These are phyloP conservation scores for Beauveria sp. DNA, from an alignment of 2,329 filamentous ascomycete genomes.

Conservation along the genomic window DNA sequence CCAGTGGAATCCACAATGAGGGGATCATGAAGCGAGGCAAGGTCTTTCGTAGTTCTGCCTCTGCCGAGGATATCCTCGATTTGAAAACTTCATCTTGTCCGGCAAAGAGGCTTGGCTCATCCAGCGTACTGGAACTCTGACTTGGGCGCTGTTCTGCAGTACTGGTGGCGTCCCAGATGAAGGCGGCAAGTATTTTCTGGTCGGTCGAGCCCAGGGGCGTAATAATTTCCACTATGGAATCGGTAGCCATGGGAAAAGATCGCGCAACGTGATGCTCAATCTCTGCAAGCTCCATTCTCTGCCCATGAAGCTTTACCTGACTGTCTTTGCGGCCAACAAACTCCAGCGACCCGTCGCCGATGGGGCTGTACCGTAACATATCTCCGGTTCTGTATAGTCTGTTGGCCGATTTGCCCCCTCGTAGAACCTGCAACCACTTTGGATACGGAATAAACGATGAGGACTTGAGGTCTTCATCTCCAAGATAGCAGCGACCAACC, in stretches of 20 bases:
- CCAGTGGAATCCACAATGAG: neutral
- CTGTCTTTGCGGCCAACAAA: slow-evolving; percentile 14
- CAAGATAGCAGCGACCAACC: slow-evolving; percentile 6
- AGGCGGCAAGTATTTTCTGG: slow-evolving; percentile 28
- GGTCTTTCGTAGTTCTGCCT: neutral
- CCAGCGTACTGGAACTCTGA: neutral
- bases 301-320: slow-evolving; percentile 15
- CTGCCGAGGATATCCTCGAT: neutral
- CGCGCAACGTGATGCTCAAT: slow-evolving; percentile 20
- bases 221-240: slow-evolving; percentile 33
- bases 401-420: neutral
- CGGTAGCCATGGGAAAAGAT: neutral
- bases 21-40: slow-evolving; percentile 4
- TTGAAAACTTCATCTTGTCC: neutral
- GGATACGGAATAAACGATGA: neutral
- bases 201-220: neutral
- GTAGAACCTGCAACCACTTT: neutral
- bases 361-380: slow-evolving; percentile 12
- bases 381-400: slow-evolving; percentile 1
- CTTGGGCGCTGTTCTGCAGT: neutral
- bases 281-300: slow-evolving; percentile 18
- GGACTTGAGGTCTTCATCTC: neutral
- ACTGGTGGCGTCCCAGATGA: neutral
- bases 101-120: neutral
- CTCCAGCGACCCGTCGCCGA: slow-evolving; percentile 11